Base-by-base conservation (phyloP, 345 rosid species). In the Populus ilicifolia region DNA sequence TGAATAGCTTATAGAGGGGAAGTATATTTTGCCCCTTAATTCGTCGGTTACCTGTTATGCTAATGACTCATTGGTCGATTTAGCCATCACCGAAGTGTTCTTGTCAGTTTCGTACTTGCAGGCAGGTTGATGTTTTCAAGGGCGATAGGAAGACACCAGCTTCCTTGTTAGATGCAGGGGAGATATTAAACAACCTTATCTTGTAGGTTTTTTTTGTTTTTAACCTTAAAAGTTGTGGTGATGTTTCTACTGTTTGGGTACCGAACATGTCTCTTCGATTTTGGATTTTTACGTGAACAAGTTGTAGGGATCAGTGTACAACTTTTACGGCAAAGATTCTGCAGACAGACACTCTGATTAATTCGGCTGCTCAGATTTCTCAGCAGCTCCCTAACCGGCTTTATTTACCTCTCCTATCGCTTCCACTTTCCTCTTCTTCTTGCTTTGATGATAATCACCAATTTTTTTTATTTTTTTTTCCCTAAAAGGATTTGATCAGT, bases 261-360 rank as follows among this genome's bases (percentile, higher is more conserved):
- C 38, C 61, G 6, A 46, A 46, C 11, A 23, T 67, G 38, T 48
- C 27, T 44, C 50, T 72, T 33, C 10, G 62, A 30, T 44, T 43
- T 44, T 23, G 35, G 36, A 64, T 25, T 38, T 17, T 46, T 68
- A 20, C n/a, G 71, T 65, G 71, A 75, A 75, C 70, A 33, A 44
- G 18, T 38, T 54, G 78, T 75, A 46, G 78, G 78, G 78, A 75
- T 75, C 64, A 35, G 71, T n/a, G 46, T 21, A 23, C 72, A 67
- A 64, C 61, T 16, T 62, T 56, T 59, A 25, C 72, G 78, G 54
- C 78, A 14, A 23, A 50, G 69, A 73, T 61, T 73, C n/a, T 38
- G 69, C 63, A 20, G 71, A 66, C 27, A 30, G 14, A 21, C 33
- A 46, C 71, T 46, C 78, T 67, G 78, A 39, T 35, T 43, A 65